A percentile compares a stretch with the other conserved stretches of the same genome.
Conservation (phyloP, 2,329 filamentous ascomycete genomes). For the Dactylonectria macrodidyma region DNA sequence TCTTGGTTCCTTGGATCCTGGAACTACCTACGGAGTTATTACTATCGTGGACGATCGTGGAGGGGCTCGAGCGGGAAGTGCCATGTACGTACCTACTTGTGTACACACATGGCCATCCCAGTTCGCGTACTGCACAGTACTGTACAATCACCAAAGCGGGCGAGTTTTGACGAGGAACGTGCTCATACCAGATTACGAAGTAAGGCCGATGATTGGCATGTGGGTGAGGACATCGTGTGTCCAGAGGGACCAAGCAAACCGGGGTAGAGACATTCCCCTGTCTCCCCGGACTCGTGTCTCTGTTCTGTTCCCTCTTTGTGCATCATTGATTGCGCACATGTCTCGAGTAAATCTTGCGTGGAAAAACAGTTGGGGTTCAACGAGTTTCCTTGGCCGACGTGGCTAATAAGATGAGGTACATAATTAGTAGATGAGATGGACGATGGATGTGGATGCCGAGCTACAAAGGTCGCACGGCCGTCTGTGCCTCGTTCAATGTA, state of each 20-base stretch:
- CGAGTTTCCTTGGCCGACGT: conserved; percentile 7
- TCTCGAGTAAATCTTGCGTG: conserved; percentile 30
- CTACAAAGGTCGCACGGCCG: conserved; percentile 30
- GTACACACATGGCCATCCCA: neutral
- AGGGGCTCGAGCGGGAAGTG: conserved; percentile 10
- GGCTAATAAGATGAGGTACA: conserved; percentile 14
- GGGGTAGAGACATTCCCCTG: conserved; percentile 22
- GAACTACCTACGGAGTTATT: neutral
- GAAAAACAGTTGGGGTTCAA: conserved; percentile 24
- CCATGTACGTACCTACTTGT: conserved; percentile 2
- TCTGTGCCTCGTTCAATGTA: conserved; percentile 19
- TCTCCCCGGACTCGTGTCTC: conserved; percentile 17
- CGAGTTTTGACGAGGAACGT: conserved; percentile 40
- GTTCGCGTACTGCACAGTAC: neutral
- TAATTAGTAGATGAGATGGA: conserved; percentile 8
- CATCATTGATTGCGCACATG: conserved; percentile 23
- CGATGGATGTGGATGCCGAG: conserved; percentile 22
- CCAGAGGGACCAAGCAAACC: conserved; percentile 21
- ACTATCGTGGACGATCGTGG: neutral
- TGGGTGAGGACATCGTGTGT: conserved; percentile 39
- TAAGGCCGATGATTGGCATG: conserved; percentile 44
- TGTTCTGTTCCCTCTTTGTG: conserved; percentile 4
- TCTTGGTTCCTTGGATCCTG: neutral
- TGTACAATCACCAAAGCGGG: conserved; percentile 3
- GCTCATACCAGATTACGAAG: conserved; percentile 31